These are phyloP conservation scores for Gossypium davidsonii DNA, from an alignment of 441 rosid species.

Conservation along the genomic window DNA sequence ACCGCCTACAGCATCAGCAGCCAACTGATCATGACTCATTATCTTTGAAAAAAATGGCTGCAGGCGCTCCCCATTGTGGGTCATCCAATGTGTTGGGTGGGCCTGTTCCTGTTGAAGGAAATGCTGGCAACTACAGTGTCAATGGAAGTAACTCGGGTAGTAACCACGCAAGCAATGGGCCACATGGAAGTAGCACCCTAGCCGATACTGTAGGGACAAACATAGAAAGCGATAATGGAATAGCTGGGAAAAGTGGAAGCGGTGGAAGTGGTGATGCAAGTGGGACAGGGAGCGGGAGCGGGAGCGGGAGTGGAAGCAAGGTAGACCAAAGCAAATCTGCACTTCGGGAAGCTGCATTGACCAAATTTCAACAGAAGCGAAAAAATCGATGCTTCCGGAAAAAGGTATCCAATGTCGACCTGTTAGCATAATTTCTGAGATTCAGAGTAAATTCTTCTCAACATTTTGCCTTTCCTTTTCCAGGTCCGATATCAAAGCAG, in stretches of 20 bases:
- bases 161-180: conserved; percentile 54
- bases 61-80: conserved; percentile 42
- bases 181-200: conserved; percentile 41
- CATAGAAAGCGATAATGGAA: conserved; percentile 31
- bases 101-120: conserved; percentile 33
- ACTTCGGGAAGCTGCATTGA: conserved; percentile 43
- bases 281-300: conserved; percentile 17
- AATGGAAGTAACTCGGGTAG: conserved; percentile 56
- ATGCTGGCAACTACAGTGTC: conserved; percentile 40
- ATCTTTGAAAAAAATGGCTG: conserved; percentile 34
- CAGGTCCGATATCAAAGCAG: conserved; percentile 53
- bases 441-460: not conserved
- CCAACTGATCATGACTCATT: conserved; percentile 29
- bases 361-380: conserved; percentile 47
- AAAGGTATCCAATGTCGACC: conserved; percentile 25
- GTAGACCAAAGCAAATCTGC: conserved; percentile 27
- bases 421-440: not conserved
- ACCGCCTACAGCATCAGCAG: conserved; percentile 15
- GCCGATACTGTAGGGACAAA: conserved; percentile 35
- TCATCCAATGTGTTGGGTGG: conserved; percentile 47
- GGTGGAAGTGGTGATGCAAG: conserved; percentile 11
- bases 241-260: conserved; percentile 29
- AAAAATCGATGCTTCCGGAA: conserved; percentile 48
- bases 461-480: not conserved
- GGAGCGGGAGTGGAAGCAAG: conserved; percentile 29